phyloP scores from a whole-genome alignment of 495 filamentous ascomycete species.

The Aspergillus avenaceus region DNA sequence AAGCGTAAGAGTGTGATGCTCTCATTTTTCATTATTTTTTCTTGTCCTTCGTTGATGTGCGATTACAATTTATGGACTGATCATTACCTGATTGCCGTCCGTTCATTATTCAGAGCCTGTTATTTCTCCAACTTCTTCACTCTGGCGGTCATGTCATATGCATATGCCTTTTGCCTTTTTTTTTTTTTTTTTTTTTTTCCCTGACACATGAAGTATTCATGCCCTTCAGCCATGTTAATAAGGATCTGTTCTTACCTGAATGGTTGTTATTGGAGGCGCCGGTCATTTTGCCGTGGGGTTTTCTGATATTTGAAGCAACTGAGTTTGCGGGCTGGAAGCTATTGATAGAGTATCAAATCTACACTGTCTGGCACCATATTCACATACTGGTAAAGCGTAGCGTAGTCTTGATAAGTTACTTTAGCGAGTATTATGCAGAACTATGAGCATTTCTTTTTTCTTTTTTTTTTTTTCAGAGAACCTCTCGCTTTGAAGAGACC shows the following conservation, averaged over 20 bases:
- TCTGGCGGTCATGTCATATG: slow-evolving; percentile 12
- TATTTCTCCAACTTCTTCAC: slow-evolving; percentile 14
- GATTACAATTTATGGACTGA: slow-evolving; percentile 22
- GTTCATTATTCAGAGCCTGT: slow-evolving; percentile 14
- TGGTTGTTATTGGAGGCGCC: slow-evolving; percentile 4
- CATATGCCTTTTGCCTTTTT: slow-evolving; percentile 10
- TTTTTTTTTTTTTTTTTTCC: slow-evolving; percentile 11
- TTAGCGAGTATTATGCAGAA: no score
- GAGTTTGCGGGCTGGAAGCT: slow-evolving; percentile 2
- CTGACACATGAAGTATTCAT: slow-evolving; percentile 8
- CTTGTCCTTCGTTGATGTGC: slow-evolving; percentile 38
- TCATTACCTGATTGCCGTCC: slow-evolving; percentile 14
- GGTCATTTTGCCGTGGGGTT: slow-evolving; percentile 6
- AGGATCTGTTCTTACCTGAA: slow-evolving; percentile 2
- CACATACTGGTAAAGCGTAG: not conserved
- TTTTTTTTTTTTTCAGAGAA: no score
- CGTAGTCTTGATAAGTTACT: no score
- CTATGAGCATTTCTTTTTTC: no score
- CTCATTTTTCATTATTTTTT: slow-evolving; percentile 23
- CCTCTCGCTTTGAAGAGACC: no score
- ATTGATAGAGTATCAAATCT: slow-evolving; percentile 13
- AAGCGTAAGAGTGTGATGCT: slow-evolving; percentile 35
- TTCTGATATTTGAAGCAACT: not conserved
- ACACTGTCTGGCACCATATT: slow-evolving; percentile 11
- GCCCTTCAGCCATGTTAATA: slow-evolving; percentile 4